A percentile compares a stretch with the other conserved stretches of the same genome.
Evolutionary conservation across 257 asterid genomes (phyloP).

Genomic region (Thymus quinquecostatus): DNA sequence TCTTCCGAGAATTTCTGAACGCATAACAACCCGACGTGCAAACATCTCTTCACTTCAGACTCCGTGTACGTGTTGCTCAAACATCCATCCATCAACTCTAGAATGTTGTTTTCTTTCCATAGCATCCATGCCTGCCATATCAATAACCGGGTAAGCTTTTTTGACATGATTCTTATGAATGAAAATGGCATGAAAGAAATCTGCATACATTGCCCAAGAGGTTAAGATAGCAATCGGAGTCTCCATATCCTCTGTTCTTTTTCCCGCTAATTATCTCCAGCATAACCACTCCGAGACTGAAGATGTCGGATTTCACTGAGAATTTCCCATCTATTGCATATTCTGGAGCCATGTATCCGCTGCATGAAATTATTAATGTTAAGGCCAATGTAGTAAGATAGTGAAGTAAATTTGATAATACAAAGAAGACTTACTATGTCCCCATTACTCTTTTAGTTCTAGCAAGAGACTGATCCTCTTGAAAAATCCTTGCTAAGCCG

Average conservation of each 20-base stretch:
- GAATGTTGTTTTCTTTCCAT: not conserved
- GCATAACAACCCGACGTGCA: not conserved
- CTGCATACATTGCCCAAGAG: conserved; percentile 44
- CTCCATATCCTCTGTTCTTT: conserved; percentile 3
- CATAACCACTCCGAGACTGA: not conserved
- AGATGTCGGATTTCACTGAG: not conserved
- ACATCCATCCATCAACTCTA: not conserved
- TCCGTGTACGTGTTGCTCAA: not conserved
- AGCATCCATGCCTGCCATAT: not conserved
- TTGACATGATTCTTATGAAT: too few species aligned
- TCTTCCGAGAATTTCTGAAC: not conserved
- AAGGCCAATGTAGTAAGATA: not conserved
- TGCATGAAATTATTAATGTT: conserved; percentile 20
- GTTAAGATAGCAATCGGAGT: not conserved
- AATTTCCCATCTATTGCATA: conserved; percentile 3
- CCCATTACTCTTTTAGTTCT: conserved; percentile 49
- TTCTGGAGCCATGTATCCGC: conserved; percentile 38
- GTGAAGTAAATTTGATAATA: not conserved
- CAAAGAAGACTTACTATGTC: conserved; percentile 43
- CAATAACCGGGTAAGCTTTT: too few species aligned
- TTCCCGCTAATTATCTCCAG: not conserved
- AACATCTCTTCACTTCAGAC: not conserved
- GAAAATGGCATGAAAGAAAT: not conserved
- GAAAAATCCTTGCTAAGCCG: conserved; percentile 49
- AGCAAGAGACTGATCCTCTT: conserved; percentile 33